These are phyloP conservation scores for Aspergillus thermomutatus DNA, from an alignment of 2,329 filamentous ascomycete genomes.

Conservation along the genomic window DNA sequence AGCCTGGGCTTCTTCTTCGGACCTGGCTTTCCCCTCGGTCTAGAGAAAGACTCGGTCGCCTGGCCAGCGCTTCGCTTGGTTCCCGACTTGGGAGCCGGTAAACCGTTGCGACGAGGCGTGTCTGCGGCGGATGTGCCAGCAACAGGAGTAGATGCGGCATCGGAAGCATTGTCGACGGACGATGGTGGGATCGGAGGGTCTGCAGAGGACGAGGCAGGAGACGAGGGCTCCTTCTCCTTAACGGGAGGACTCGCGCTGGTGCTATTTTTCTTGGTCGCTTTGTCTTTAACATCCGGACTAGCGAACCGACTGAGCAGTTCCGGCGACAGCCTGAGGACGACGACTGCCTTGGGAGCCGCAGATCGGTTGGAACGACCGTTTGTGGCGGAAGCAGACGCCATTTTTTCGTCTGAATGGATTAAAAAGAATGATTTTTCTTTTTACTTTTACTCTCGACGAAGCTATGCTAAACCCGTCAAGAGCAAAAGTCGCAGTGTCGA, in stretches of 20 bases:
- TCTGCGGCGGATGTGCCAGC: conserved; percentile 36
- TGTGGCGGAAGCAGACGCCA: conserved; percentile 22
- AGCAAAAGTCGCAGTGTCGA: conserved; percentile 10
- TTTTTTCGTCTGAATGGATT: background rate
- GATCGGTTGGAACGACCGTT: conserved; percentile 37
- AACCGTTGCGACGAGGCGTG: conserved; percentile 70
- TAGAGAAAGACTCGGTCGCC: conserved; percentile 60
- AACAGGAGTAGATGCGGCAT: conserved; percentile 39
- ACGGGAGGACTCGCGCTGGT: conserved; percentile 18
- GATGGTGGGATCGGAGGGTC: conserved; percentile 33
- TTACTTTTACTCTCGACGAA: background rate
- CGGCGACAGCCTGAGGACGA: conserved; percentile 41
- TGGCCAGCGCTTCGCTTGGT: conserved; percentile 56
- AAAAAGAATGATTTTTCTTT: background rate
- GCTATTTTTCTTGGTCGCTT: conserved; percentile 18
- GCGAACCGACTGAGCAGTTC: conserved; percentile 36
- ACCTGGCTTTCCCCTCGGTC: conserved; percentile 79
- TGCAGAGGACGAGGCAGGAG: conserved; percentile 36
- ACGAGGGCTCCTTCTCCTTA: conserved; percentile 31
- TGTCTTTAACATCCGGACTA: conserved; percentile 19
- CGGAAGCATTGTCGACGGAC: conserved; percentile 41
- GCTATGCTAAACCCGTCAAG: background rate
- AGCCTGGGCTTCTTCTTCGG: conserved; percentile 94
- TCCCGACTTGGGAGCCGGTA: conserved; percentile 65
- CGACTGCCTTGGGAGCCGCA: conserved; percentile 27